Conservation (phyloP, 805 yeast genomes). For the Kluyveromyces starmeri region DNA sequence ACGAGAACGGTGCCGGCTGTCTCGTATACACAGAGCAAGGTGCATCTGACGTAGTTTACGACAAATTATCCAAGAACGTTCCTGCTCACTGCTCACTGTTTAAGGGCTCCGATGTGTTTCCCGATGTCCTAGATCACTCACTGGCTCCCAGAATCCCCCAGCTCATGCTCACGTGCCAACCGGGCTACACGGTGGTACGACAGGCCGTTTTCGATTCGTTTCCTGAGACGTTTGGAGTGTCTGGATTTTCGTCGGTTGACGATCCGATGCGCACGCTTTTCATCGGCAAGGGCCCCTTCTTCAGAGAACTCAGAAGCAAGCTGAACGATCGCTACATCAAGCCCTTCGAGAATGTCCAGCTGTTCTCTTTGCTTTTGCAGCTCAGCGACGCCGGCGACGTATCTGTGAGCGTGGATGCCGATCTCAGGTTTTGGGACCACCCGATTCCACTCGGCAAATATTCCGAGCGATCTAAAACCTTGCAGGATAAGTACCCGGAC, state of each 20-base stretch:
- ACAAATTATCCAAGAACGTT: slow-evolving; percentile 33
- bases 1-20: slow-evolving; percentile 2
- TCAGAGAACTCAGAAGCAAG: slow-evolving; percentile 29
- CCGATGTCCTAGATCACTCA: neutral
- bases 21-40: slow-evolving; percentile 1
- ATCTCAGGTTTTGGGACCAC: slow-evolving; percentile 1
- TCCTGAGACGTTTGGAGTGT: slow-evolving; percentile 48
- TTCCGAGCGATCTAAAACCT: neutral
- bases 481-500: slow-evolving; percentile 3
- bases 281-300: slow-evolving; percentile 74
- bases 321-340: slow-evolving; percentile 19
- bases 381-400: slow-evolving; percentile 34
- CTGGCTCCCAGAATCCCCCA: slow-evolving; percentile 57
- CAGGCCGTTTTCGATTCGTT: slow-evolving; percentile 23
- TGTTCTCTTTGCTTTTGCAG: slow-evolving; percentile 69
- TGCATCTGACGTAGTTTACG: slow-evolving; percentile 32
- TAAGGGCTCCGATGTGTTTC: neutral
- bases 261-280: slow-evolving; percentile 79
- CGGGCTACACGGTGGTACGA: slow-evolving; percentile 71
- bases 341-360: slow-evolving; percentile 67
- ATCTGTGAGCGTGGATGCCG: neutral
- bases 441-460: slow-evolving; percentile 2
- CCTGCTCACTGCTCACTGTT: slow-evolving; percentile 13
- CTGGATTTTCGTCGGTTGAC: slow-evolving; percentile 65
- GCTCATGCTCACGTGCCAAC: slow-evolving; percentile 73